Conservation (phyloP, 192 early-diverging fungal species). For the Coemansia sp. region DNA sequence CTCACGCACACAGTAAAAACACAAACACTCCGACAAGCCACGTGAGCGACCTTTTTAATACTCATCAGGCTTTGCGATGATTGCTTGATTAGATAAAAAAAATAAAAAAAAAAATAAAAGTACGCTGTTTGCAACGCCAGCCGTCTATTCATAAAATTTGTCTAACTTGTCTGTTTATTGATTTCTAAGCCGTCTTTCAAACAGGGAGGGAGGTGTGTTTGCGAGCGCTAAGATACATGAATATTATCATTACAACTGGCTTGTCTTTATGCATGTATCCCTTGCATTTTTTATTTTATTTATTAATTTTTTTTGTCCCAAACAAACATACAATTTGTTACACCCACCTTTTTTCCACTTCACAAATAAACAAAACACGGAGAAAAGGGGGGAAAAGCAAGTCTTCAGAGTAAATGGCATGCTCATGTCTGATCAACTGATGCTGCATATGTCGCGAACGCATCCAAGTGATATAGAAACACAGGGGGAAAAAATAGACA, state of each 20-base stretch:
- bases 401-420: background rate
- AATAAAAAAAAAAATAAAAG: background rate
- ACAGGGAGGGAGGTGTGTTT: too few species aligned
- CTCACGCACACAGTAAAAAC: too few species aligned
- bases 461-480: background rate
- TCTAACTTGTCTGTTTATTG: background rate
- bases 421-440: conserved; percentile 1
- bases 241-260: background rate
- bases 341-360: background rate
- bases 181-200: too few species aligned
- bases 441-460: background rate
- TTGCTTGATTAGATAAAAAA: background rate
- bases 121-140: background rate
- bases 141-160: background rate
- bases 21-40: too few species aligned
- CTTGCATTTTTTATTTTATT: background rate
- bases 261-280: background rate
- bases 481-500: background rate
- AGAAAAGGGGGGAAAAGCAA: background rate
- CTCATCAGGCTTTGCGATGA: background rate
- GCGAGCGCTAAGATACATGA: too few species aligned
- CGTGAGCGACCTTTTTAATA: background rate
- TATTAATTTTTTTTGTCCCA: background rate
- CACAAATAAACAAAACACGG: background rate
- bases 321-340: background rate